Percentiles rank a stretch among this genome's conserved stretches.
phyloP scores from a whole-genome alignment of 176 grass and related monocot species.

The Miscanthus lutarioriparius region DNA sequence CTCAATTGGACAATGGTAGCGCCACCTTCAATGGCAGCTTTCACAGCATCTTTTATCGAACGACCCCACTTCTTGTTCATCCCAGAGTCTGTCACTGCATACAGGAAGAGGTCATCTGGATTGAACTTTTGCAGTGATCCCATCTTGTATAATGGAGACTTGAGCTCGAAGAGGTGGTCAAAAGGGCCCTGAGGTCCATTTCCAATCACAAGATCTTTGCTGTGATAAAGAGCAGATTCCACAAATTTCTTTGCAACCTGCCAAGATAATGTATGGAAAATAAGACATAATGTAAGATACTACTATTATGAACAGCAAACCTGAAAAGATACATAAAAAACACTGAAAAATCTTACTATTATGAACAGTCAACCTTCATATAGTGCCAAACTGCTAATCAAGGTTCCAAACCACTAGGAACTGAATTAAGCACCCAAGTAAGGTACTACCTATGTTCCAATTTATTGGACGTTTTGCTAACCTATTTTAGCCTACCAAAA shows the following conservation, averaged over 20 bases:
- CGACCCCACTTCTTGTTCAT: conserved; percentile 88
- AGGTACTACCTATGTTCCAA: no score
- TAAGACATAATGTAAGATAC: background rate
- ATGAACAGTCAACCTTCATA: background rate
- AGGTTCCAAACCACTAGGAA: background rate
- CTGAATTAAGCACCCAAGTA: background rate
- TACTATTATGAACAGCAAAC: background rate
- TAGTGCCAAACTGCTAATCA: background rate
- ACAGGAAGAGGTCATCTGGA: conserved; percentile 72
- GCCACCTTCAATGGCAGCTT: conserved; percentile 82
- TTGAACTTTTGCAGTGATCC: conserved; percentile 43
- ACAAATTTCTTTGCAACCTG: conserved; percentile 85
- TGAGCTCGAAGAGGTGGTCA: conserved; percentile 76
- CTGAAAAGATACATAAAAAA: background rate
- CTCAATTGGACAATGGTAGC: conserved; percentile 88
- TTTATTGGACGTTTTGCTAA: no score
- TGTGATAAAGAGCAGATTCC: conserved; percentile 75
- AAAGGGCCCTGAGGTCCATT: conserved; percentile 91
- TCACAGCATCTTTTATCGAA: conserved; percentile 68
- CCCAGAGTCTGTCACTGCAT: conserved; percentile 86
- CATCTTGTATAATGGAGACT: conserved; percentile 44
- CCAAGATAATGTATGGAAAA: conserved; percentile 30
- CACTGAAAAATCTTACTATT: background rate
- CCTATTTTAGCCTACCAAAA: no score
- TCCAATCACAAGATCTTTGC: conserved; percentile 77